phyloP scores from a whole-genome alignment of 2,329 filamentous ascomycete species.

The Boeremia exigua region DNA sequence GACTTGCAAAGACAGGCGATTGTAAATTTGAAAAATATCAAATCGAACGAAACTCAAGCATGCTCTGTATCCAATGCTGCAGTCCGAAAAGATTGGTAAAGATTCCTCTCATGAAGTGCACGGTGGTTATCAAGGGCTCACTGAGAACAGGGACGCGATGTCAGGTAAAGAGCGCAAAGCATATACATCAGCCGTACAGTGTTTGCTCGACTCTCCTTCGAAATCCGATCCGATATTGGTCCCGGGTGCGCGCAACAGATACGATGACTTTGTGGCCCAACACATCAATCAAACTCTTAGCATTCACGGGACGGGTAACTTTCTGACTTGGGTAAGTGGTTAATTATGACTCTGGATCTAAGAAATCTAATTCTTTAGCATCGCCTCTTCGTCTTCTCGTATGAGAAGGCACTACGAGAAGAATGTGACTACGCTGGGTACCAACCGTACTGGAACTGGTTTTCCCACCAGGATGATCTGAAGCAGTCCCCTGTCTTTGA shows the following conservation, averaged over 20 bases:
- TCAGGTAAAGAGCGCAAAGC: constrained; percentile 16
- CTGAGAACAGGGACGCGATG: constrained; percentile 4
- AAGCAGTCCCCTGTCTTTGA: constrained; percentile 34
- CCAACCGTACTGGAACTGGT: constrained; percentile 59
- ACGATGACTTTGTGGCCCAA: constrained; percentile 35
- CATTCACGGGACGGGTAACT: constrained; percentile 31
- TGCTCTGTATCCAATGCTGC: constrained; percentile 19
- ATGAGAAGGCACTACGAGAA: constrained; percentile 45
- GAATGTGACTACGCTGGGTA: constrained; percentile 48
- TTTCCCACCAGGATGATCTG: constrained; percentile 32
- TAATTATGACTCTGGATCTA: neutral
- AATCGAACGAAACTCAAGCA: constrained; percentile 8
- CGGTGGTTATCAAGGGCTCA: neutral
- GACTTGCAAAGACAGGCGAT: constrained; percentile 23
- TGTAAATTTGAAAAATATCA: constrained; percentile 13
- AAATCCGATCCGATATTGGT: constrained; percentile 16
- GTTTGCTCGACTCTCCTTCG: constrained; percentile 21
- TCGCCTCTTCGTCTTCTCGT: constrained; percentile 44
- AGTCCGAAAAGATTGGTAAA: constrained; percentile 24
- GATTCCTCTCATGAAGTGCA: neutral
- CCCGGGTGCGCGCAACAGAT: constrained; percentile 32
- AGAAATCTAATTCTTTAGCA: constrained; percentile 23
- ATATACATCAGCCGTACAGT: constrained; percentile 31
- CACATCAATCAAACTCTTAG: constrained; percentile 29
- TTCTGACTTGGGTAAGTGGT: constrained; percentile 32